These are phyloP conservation scores for Ophiocordyceps camponoti-saundersi DNA, from an alignment of 2,329 filamentous ascomycete species.

Conservation along the genomic window DNA sequence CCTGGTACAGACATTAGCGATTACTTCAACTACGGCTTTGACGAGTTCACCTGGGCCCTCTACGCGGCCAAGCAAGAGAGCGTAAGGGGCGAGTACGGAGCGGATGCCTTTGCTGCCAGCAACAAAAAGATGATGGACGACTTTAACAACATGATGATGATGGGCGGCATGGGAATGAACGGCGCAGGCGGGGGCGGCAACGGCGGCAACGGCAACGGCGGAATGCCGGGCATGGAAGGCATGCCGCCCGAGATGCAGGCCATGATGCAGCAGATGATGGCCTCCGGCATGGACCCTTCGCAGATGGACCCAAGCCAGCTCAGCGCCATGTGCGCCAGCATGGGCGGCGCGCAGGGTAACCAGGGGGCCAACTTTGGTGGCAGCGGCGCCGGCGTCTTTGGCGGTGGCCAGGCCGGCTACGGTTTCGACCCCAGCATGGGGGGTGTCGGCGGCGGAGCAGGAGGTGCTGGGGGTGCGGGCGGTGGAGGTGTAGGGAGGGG, in stretches of 20 bases:
- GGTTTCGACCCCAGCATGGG: slow-evolving; percentile 31
- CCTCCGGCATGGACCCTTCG: slow-evolving; percentile 44
- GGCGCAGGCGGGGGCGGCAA: slow-evolving; percentile 11
- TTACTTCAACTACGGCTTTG: slow-evolving; percentile 98
- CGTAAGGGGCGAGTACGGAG: slow-evolving; percentile 58
- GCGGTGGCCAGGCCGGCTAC: slow-evolving; percentile 33
- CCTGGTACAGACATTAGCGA: slow-evolving; percentile 90
- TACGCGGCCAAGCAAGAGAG: slow-evolving; percentile 81
- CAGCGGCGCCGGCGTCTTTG: slow-evolving; percentile 19
- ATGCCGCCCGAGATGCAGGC: slow-evolving; percentile 49
- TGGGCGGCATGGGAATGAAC: slow-evolving; percentile 29
- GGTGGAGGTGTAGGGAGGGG: slow-evolving; percentile 9
- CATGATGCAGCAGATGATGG: slow-evolving; percentile 58
- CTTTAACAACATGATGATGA: slow-evolving; percentile 53
- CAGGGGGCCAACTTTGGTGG: slow-evolving; percentile 35
- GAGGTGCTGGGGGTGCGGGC: slow-evolving; percentile 8
- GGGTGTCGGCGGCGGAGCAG: slow-evolving; percentile 17
- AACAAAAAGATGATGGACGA: slow-evolving; percentile 69
- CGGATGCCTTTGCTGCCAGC: slow-evolving; percentile 42
- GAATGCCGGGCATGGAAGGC: slow-evolving; percentile 42
- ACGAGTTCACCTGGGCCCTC: slow-evolving; percentile 93
- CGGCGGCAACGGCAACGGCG: slow-evolving; percentile 13
- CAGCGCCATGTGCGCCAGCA: slow-evolving; percentile 41
- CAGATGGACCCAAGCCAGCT: slow-evolving; percentile 47
- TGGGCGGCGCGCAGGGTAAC: slow-evolving; percentile 30